phyloP scores from a whole-genome alignment of 305 asterid species.

The Fraxinus greggii region DNA sequence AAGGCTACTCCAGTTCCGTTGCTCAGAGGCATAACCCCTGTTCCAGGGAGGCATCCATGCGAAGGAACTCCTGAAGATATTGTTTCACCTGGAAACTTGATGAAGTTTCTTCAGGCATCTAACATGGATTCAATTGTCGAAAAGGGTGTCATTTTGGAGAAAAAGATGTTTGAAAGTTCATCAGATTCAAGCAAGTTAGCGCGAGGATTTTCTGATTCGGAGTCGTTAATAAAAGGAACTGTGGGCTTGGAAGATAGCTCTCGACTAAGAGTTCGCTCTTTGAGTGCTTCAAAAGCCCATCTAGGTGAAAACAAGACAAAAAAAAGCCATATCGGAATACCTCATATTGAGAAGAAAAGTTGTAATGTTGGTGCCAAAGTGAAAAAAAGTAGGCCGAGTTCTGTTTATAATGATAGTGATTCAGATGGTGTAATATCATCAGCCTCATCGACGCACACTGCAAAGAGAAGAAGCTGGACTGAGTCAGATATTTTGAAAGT shows the following conservation, averaged over 20 bases:
- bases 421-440: slow-evolving; percentile 44
- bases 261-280: slow-evolving; percentile 35
- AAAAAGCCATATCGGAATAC: not conserved
- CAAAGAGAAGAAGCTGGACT: slow-evolving; percentile 73
- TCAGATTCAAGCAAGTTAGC: slow-evolving; percentile 20
- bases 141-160: slow-evolving; percentile 66
- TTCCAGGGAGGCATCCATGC: slow-evolving; percentile 59
- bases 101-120: slow-evolving; percentile 30
- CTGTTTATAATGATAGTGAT: slow-evolving; percentile 49
- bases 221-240: slow-evolving; percentile 19
- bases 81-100: slow-evolving; percentile 30
- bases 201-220: slow-evolving; percentile 39
- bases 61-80: slow-evolving; percentile 61
- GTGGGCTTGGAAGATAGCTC: slow-evolving; percentile 18
- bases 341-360: slow-evolving; percentile 23
- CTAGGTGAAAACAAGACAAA: slow-evolving; percentile 15
- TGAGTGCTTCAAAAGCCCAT: slow-evolving; percentile 39
- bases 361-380: slow-evolving; percentile 9
- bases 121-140: slow-evolving; percentile 47
- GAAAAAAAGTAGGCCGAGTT: slow-evolving; percentile 26
- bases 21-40: slow-evolving; percentile 50
- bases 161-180: slow-evolving; percentile 31
- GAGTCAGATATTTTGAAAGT: slow-evolving; percentile 50
- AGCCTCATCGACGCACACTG: slow-evolving; percentile 24
- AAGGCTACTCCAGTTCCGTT: slow-evolving; percentile 60